Conservation (phyloP, 225 moss, liverwort and hornwort species). For the Neckera pumila region DNA sequence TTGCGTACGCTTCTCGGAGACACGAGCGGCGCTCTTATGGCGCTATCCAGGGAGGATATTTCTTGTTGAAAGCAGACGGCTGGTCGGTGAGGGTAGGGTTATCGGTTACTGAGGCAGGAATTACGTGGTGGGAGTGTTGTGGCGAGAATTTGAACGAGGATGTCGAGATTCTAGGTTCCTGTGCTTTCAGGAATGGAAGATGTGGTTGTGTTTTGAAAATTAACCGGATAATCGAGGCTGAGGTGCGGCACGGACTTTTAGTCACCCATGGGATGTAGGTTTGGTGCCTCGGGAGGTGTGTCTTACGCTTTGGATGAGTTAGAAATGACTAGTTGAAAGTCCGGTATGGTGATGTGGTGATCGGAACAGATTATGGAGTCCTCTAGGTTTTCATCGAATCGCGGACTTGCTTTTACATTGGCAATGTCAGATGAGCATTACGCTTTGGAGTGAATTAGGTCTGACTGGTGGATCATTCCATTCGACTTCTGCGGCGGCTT, state of each 20-base stretch:
- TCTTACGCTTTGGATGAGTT: not conserved
- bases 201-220: not conserved
- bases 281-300: not conserved
- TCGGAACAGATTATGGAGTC: not conserved
- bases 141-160: not conserved
- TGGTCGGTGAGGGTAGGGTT: not conserved
- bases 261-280: not conserved
- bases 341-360: not conserved
- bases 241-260: not conserved
- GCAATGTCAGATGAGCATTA: not conserved
- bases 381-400: slow-evolving; percentile 9
- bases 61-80: not conserved
- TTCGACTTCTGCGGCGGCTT: not conserved
- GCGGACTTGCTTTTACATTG: not conserved
- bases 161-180: not conserved
- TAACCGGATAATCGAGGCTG: not conserved
- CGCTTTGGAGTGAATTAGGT: not conserved
- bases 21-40: not conserved
- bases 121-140: not conserved
- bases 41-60: not conserved
- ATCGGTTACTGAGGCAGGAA: not conserved
- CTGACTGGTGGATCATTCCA: not conserved
- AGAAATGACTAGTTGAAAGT: not conserved
- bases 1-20: not conserved
- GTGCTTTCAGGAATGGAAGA: not conserved